Evolutionary conservation across 1,139 yeast genomes (phyloP).

Genomic region (Nematodospora anomalae): DNA sequence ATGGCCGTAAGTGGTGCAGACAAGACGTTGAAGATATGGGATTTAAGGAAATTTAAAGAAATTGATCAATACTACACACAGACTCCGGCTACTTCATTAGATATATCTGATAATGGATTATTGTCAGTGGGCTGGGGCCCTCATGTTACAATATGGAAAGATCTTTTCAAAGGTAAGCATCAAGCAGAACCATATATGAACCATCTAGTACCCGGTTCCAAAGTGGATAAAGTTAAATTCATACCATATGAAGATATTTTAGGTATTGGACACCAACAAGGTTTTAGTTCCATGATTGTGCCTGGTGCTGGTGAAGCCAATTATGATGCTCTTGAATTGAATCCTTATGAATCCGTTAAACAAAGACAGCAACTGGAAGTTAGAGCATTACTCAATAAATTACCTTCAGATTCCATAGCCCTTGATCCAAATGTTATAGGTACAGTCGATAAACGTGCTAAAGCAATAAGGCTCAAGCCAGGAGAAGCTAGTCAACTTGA

Average conservation of each 20-base stretch:
- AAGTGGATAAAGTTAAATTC: slow-evolving; percentile 63
- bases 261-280: slow-evolving; percentile 81
- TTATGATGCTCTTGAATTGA: slow-evolving; percentile 88
- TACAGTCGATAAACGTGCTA: slow-evolving; percentile 71
- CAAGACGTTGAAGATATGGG: slow-evolving; percentile 87
- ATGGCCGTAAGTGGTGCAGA: slow-evolving; percentile 96
- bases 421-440: slow-evolving; percentile 90
- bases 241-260: slow-evolving; percentile 96
- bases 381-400: slow-evolving; percentile 77
- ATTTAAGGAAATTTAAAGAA: slow-evolving; percentile 77
- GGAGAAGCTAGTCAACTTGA: slow-evolving; percentile 53
- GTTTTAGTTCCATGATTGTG: slow-evolving; percentile 76
- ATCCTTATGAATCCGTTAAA: slow-evolving; percentile 88
- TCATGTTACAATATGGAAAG: slow-evolving; percentile 88
- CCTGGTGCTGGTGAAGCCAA: slow-evolving; percentile 99
- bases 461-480: slow-evolving; percentile 61
- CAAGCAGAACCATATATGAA: slow-evolving; percentile 88
- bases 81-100: slow-evolving; percentile 79
- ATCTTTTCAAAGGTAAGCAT: slow-evolving; percentile 50
- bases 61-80: slow-evolving; percentile 76
- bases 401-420: slow-evolving; percentile 89
- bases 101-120: slow-evolving; percentile 85
- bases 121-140: slow-evolving; percentile 93
- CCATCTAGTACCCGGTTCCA: slow-evolving; percentile 79
- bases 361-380: slow-evolving; percentile 96